These are phyloP conservation scores for Henningerozyma blattae DNA, from an alignment of 805 yeast species.

Conservation along the genomic window DNA sequence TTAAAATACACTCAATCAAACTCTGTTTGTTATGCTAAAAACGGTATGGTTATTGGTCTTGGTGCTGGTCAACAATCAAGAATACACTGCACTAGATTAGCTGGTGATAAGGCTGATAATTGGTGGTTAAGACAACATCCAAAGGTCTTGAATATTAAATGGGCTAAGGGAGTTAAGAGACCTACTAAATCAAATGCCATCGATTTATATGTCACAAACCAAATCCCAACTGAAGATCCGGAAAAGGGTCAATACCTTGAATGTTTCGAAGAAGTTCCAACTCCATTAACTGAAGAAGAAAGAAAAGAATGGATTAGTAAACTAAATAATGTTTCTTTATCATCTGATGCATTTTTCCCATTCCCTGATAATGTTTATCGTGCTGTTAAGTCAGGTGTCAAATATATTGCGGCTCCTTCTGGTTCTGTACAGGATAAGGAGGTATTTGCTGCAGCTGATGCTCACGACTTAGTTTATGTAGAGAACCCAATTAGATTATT, in stretches of 20 bases:
- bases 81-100: slow-evolving; percentile 97
- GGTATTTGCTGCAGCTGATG: slow-evolving; percentile 91
- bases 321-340: slow-evolving; percentile 75
- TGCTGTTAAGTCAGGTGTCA: slow-evolving; percentile 94
- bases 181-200: slow-evolving; percentile 98
- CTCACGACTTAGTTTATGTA: slow-evolving; percentile 79
- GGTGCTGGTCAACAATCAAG: slow-evolving; percentile 99
- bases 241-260: slow-evolving; percentile 87
- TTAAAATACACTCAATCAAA: slow-evolving; percentile 96
- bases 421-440: slow-evolving; percentile 98
- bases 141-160: slow-evolving; percentile 77
- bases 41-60: slow-evolving; percentile 98
- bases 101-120: slow-evolving; percentile 98
- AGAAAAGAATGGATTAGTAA: slow-evolving; percentile 77
- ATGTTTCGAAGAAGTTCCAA: slow-evolving; percentile 76
- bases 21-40: slow-evolving; percentile 96
- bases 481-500: slow-evolving; percentile 96
- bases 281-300: slow-evolving; percentile 71
- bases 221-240: slow-evolving; percentile 84
- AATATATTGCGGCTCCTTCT: slow-evolving; percentile 90
- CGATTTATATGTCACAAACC: slow-evolving; percentile 83
- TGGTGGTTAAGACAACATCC: slow-evolving; percentile 99
- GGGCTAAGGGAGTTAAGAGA: slow-evolving; percentile 97
- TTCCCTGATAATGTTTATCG: slow-evolving; percentile 98
- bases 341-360: slow-evolving; percentile 99